Evolutionary conservation across 2,329 filamentous ascomycete genomes (phyloP).

Genomic region (Ophioceras dolichostomum): DNA sequence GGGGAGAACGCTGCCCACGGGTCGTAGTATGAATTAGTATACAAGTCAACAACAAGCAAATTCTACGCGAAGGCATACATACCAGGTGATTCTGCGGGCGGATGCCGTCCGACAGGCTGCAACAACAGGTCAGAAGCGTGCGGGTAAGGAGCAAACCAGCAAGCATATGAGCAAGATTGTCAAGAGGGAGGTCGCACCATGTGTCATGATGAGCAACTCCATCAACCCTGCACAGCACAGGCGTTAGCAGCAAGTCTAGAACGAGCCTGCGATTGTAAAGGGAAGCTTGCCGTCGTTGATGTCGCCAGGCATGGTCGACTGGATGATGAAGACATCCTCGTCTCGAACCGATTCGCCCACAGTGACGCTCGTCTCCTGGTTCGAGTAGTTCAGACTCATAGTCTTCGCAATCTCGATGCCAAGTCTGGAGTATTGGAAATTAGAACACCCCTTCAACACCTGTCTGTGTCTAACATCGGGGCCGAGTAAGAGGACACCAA

Average conservation of each 20-base stretch:
- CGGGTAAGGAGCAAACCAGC: background rate
- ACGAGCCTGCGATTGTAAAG: background rate
- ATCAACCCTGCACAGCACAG: conserved; percentile 42
- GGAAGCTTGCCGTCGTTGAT: conserved; percentile 67
- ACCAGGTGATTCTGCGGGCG: conserved; percentile 11
- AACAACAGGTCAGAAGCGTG: background rate
- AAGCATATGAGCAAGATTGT: background rate
- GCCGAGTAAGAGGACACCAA: background rate
- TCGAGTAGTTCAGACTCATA: conserved; percentile 44
- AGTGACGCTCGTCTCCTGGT: conserved; percentile 78
- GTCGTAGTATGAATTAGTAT: too few species aligned
- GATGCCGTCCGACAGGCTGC: conserved; percentile 11
- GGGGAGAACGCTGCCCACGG: conserved; percentile 1
- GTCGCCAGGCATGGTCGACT: conserved; percentile 88
- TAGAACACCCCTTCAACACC: too few species aligned
- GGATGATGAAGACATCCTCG: conserved; percentile 95
- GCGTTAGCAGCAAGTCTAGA: background rate
- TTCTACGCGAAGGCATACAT: background rate
- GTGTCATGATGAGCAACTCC: conserved; percentile 97
- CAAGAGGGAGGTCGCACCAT: conserved; percentile 29
- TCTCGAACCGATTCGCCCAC: conserved; percentile 93
- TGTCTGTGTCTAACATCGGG: background rate
- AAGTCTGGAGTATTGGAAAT: too few species aligned
- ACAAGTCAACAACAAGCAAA: too few species aligned
- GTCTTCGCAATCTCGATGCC: conserved; percentile 4